phyloP scores from a whole-genome alignment of 2,329 filamentous ascomycete genomes.

The Exophiala sp. region DNA sequence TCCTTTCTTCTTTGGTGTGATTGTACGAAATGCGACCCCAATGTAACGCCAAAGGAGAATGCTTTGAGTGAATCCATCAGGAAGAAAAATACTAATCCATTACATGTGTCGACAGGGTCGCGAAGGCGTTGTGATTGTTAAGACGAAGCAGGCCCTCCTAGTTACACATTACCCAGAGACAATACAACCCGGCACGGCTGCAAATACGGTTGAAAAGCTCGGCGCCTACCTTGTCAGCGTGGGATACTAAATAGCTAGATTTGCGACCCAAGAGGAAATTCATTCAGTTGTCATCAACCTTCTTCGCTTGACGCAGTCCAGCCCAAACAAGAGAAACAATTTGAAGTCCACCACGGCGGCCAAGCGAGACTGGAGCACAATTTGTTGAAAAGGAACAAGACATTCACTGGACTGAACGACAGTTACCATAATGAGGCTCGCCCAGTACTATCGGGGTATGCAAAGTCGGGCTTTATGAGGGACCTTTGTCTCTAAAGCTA shows the following conservation, averaged over 20 bases:
- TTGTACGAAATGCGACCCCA: background rate
- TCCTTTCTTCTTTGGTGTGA: background rate
- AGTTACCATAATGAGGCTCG: too few relatives aligned
- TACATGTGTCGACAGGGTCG: constrained; percentile 56
- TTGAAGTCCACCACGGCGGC: background rate
- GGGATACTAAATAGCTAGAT: constrained; percentile 55
- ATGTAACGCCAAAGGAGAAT: too few relatives aligned
- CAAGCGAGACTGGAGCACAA: too few relatives aligned
- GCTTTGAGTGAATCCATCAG: too few relatives aligned
- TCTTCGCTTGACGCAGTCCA: background rate
- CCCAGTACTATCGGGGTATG: too few relatives aligned
- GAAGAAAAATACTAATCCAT: background rate
- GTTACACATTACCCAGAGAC: constrained; percentile 77
- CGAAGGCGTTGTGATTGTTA: constrained; percentile 73
- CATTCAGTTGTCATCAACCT: background rate
- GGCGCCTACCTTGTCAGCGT: constrained; percentile 78
- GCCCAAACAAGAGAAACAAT: too few relatives aligned
- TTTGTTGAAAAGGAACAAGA: too few relatives aligned
- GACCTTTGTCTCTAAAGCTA: background rate
- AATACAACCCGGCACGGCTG: constrained; percentile 67
- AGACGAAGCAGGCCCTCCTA: constrained; percentile 83
- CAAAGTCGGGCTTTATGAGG: background rate
- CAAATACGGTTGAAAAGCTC: constrained; percentile 72
- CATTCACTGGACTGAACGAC: too few relatives aligned
- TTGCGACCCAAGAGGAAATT: background rate